A percentile compares a stretch with the other conserved stretches of the same genome.
phyloP scores from a whole-genome alignment of 2,329 filamentous ascomycete species.

The Diaporthe batatas region DNA sequence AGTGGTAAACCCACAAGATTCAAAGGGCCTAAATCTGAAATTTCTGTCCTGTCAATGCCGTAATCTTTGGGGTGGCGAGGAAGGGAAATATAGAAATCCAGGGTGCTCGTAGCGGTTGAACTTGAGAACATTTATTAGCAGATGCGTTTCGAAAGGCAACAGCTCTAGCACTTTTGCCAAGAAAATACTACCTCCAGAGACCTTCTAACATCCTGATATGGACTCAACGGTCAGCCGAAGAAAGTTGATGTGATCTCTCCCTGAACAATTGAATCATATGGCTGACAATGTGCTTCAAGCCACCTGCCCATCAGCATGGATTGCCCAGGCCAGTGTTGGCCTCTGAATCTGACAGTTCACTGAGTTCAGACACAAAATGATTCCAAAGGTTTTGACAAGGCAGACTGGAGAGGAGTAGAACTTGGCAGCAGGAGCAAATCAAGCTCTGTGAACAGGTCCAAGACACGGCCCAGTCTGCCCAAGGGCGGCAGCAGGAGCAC shows the following conservation, averaged over 20 bases:
- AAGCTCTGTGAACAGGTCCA: background rate
- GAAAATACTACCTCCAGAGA: background rate
- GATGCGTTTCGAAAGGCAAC: background rate
- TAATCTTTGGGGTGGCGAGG: background rate
- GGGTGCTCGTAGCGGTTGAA: background rate
- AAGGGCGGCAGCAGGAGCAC: background rate
- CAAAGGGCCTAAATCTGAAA: background rate
- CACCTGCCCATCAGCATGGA: too few species aligned
- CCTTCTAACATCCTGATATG: background rate
- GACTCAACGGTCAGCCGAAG: background rate
- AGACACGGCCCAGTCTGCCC: conserved; percentile 8
- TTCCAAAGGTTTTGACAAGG: background rate
- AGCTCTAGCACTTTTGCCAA: background rate
- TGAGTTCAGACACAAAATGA: background rate
- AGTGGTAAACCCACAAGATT: too few species aligned
- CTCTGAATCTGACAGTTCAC: background rate
- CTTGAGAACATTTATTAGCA: background rate
- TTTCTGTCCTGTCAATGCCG: background rate
- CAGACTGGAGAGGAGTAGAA: background rate
- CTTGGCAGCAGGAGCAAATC: background rate
- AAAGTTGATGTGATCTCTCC: background rate
- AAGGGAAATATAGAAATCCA: background rate
- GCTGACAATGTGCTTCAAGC: background rate
- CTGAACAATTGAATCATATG: background rate
- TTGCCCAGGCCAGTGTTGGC: background rate